A percentile compares a stretch with the other conserved stretches of the same genome.
phyloP scores from a whole-genome alignment of 352 stramenopile genomes.

The Pythium insidiosum region DNA sequence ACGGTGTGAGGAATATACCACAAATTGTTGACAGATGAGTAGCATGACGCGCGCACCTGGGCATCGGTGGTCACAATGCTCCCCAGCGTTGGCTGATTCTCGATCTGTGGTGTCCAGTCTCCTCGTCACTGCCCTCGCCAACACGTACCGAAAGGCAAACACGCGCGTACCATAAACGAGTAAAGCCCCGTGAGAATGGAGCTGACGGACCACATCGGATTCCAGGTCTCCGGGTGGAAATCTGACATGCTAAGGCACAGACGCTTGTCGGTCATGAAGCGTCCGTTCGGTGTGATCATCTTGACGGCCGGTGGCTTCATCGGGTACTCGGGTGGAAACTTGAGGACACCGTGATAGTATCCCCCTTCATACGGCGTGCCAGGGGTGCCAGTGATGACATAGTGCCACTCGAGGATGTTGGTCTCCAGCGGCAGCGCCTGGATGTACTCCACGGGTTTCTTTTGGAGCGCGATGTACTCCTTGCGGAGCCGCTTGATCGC shows the following conservation, averaged over 20 bases:
- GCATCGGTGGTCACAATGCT: conserved; percentile 82
- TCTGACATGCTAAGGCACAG: conserved; percentile 95
- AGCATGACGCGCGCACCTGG: conserved; percentile 17
- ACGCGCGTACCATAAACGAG: conserved; percentile 86
- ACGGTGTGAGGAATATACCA: not conserved
- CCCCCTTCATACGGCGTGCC: conserved; percentile 82
- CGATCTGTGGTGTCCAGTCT: no score
- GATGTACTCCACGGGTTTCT: conserved; percentile 89
- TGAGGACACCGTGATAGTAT: conserved; percentile 88
- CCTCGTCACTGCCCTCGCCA: no score
- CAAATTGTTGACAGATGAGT: no score
- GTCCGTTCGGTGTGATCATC: conserved; percentile 92
- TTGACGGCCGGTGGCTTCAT: conserved; percentile 94
- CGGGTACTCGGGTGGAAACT: conserved; percentile 93
- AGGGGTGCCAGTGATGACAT: conserved; percentile 83
- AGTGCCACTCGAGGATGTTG: conserved; percentile 96
- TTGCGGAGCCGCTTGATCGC: conserved; percentile 89
- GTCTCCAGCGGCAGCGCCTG: conserved; percentile 82
- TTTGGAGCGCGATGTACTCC: conserved; percentile 87
- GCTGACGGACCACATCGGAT: conserved; percentile 94
- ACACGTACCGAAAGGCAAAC: no score
- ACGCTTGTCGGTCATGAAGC: conserved; percentile 92
- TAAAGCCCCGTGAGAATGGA: conserved; percentile 95
- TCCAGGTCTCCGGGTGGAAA: conserved; percentile 95
- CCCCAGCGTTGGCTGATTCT: conserved; percentile 81